These are phyloP conservation scores for Penicillium goetzii DNA, from an alignment of 495 filamentous ascomycete genomes.

Conservation along the genomic window DNA sequence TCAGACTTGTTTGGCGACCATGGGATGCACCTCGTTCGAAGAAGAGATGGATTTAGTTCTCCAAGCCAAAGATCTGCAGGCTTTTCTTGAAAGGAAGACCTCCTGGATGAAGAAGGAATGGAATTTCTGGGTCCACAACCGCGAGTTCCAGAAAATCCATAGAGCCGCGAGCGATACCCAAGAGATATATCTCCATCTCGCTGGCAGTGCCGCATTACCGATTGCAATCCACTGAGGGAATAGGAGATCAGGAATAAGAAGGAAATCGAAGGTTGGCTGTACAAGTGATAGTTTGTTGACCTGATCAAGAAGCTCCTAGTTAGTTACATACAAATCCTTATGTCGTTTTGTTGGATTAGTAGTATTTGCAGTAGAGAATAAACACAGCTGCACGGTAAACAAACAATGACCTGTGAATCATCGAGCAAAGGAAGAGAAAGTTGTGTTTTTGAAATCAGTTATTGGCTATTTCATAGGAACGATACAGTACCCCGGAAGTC, in stretches of 20 bases:
- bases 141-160: slow-evolving; percentile 2
- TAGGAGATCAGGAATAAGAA: neutral
- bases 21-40: neutral
- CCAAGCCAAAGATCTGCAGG: neutral
- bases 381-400: neutral
- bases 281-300: neutral
- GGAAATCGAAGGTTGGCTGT: neutral
- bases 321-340: neutral
- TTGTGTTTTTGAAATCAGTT: neutral
- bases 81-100: neutral
- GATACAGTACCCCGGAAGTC: neutral
- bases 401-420: neutral
- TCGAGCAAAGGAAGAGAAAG: neutral
- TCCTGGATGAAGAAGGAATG: neutral
- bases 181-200: neutral
- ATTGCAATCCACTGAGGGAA: neutral
- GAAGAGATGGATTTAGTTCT: neutral
- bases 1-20: neutral
- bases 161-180: neutral
- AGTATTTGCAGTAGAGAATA: neutral
- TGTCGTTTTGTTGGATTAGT: neutral
- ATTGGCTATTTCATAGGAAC: neutral
- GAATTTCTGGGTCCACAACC: neutral
- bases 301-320: neutral
- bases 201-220: slow-evolving; percentile 1